Base-by-base conservation (phyloP, 2,329 filamentous ascomycete species). In the Colletotrichum cereale region DNA sequence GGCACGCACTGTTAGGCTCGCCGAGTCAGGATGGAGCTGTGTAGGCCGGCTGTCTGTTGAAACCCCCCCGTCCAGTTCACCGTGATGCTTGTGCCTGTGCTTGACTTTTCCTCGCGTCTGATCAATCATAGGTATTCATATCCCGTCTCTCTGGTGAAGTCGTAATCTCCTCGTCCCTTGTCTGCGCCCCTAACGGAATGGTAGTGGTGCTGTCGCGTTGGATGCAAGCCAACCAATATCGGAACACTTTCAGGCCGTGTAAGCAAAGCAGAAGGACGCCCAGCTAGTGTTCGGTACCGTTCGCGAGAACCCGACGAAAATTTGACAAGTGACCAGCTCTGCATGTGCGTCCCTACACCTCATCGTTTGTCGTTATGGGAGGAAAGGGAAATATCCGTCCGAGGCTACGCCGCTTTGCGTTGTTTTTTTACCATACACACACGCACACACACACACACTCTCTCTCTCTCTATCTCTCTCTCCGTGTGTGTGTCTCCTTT, bases 261-360 rank as follows among this genome's bases (percentile, higher is more conserved):
- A 21, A 65, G 50, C 36, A 53, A 21, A 65, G 50, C 36, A 53
- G 63, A 47, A n/a, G 47, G 5, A 50, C 18, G 36, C 53, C 31
- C 62, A 55, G 55, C 62, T 38, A 18, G 63, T 55, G 16, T 56
- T 68, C 52, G 65, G 50, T 68, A 47, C 64, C 57, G 42, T 67
- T 67, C 48, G 65, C 65, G 66, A 64, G 47, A 52, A 65, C 48
- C 61, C 66, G 66, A 47, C 65, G 34, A 42, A 66, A 62, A 71
- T 24, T 58, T 53, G 65, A 68, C 68, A 71, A 71, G 64, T 68
- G 68, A 68, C 65, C 50, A 47, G 24, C 38, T 38, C 42, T 67
- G 48, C 48, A 67, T 56, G 63, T 53, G 31, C 47, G 36, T 58
- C 24, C 44, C 44, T 66, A 56, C 67, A 60, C 57, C 64, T 67